Evolutionary conservation across 306 rosid genomes (phyloP), one percentile per base, ranked within the genome.

Genomic region (Heteromeles arbutifolia): DNA sequence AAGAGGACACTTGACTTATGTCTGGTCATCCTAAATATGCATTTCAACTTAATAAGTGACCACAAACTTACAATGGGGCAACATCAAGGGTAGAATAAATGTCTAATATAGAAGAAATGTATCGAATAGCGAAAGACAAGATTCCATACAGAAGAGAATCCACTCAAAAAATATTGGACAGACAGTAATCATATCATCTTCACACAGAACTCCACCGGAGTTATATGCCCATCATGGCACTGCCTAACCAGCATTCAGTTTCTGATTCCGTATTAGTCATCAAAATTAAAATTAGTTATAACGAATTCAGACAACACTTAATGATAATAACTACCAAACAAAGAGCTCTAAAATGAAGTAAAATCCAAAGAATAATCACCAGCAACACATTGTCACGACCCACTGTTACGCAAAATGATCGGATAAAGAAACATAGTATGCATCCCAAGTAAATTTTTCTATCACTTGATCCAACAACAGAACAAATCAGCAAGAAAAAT

Each of bases 111-210:
- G 9, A 34, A 59, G 2, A 78, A 44, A 67, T 80, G 84, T 80
- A 73, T 41, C 79, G 2, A 85, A 85, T 63, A 37, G 78, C 81
- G 64, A 84, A 87, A 85, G 77, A 84, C 53, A 26, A 77, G 75
- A 84, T 78, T 75, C 77, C 37, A 78, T 18, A 21, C 3, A 65
- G 67, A 50, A 77, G 73, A 72, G 58, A 80, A 75, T 87, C 76
- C 67, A 45, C 87, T 80, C 65, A 72, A 85, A 83, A 2, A 41
- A 70, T 57, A 86, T 79, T 73, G 63, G 45, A 77, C 26, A 29
- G 18, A 24, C 12, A 3, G 43, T 63, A 34, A 17, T 14, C 39
- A n/a, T 53, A 72, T 74, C 73, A 80, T 24, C 17, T 24, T 58
- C 4, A 11, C 45, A 73, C 45, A 69, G 56, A 25, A 34, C 34